Evolutionary conservation across 106 monocot species (phyloP), one percentile per base, ranked within the genome.

Genomic region (Acanthochlamys bracteata): DNA sequence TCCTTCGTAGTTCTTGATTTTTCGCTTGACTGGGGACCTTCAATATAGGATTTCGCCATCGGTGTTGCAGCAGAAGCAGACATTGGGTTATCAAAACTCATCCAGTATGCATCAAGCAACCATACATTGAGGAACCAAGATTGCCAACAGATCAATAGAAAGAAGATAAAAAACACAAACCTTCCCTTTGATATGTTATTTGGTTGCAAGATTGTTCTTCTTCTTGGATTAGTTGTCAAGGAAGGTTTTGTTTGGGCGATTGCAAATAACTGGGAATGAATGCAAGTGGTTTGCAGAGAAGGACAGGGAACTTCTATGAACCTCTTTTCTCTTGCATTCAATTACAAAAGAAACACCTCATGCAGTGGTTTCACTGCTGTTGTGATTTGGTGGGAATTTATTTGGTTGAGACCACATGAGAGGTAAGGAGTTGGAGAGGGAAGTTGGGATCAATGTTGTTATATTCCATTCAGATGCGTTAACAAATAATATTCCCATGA

Each of bases 381-480:
- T 55, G 15, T 10, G 20, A 10, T 55, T 55, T 17, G 55, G 55
- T 55, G 20, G 55, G 55, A 55, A 55, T 55, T 55, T 55, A 55
- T 13, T 55, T 20, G 7, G 3, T 20, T 33, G 33, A 33, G 33
- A 33, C 4, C 6, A 33, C 1, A 33, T 33, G 33, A 33, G 33
- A 33, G 33, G 33, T 33, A 33, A 33, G 33, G 51, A 51, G 51
- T 13, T 51, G 3, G 20, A 22, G 55, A 21, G 10, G 22, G 11
- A 10, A 20, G 22, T 20, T 55, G 19, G 43, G 43, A 54, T 54
- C 53, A 15, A 55, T 20, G 16, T 20, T 15, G 55, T 55, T 55
- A 55, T 55, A 21, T 21, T 55, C 55, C 55, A 10, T 20, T 55
- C 10, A 1, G 55, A 54, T 55, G 3, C 55, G 15, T 19, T 17